These are phyloP conservation scores for Metschnikowia reukaufii DNA, from an alignment of 805 yeast species.

Conservation along the genomic window DNA sequence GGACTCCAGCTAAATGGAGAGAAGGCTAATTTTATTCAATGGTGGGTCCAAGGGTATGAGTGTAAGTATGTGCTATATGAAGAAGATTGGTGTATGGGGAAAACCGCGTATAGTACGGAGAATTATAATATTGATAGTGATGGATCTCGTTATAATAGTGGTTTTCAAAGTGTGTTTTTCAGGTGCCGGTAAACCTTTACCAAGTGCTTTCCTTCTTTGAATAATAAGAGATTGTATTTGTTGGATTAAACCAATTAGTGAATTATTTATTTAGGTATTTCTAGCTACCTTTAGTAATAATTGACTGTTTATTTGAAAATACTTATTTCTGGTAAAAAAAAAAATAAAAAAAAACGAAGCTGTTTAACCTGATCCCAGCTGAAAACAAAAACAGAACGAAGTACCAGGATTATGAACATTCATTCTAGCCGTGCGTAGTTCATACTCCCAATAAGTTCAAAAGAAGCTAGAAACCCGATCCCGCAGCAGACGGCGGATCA, in stretches of 20 bases:
- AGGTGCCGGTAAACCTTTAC: background rate
- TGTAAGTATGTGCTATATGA: background rate
- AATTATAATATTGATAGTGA: background rate
- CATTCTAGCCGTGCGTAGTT: too few species aligned
- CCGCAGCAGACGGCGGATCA: background rate
- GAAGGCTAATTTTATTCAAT: background rate
- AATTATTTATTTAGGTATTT: too few species aligned
- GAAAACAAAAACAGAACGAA: too few species aligned
- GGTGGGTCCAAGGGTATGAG: background rate
- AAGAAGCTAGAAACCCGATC: constrained; percentile 2
- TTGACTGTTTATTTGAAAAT: too few species aligned
- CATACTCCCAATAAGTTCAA: background rate
- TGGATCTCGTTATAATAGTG: background rate
- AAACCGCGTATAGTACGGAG: background rate
- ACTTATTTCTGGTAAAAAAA: too few species aligned
- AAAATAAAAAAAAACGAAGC: too few species aligned
- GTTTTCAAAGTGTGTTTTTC: background rate
- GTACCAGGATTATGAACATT: too few species aligned
- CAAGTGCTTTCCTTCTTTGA: too few species aligned
- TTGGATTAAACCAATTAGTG: too few species aligned
- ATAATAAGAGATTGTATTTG: too few species aligned
- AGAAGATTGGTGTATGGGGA: background rate
- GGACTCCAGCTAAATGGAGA: background rate
- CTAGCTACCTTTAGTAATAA: too few species aligned
- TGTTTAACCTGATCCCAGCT: too few species aligned